These are phyloP conservation scores for Pezicula neosporulosa DNA, from an alignment of 2,329 filamentous ascomycete genomes.

Conservation along the genomic window DNA sequence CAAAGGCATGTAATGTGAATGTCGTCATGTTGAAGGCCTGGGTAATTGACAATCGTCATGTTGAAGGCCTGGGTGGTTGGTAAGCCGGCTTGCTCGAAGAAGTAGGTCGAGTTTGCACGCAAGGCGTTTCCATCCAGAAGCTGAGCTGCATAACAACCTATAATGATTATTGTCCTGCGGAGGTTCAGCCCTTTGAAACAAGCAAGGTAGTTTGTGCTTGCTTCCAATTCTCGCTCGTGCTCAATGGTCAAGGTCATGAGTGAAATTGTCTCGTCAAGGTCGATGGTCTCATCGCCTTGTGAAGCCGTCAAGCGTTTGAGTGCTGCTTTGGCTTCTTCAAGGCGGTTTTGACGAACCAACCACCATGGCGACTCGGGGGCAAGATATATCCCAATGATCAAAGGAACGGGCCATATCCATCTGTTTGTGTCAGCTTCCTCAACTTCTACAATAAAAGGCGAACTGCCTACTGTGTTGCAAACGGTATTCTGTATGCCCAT, in stretches of 20 bases:
- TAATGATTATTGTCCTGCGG: conserved; percentile 67
- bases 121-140: conserved; percentile 61
- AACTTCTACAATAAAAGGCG: too few relatives aligned
- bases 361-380: conserved; percentile 47
- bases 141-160: conserved; percentile 58
- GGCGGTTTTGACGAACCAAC: conserved; percentile 38
- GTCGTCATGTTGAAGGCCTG: too few relatives aligned
- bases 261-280: conserved; percentile 61
- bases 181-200: conserved; percentile 80
- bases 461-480: conserved; percentile 31
- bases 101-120: conserved; percentile 63
- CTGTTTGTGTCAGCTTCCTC: too few relatives aligned
- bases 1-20: too few relatives aligned
- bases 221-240: conserved; percentile 65
- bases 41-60: conserved; percentile 6
- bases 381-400: conserved; percentile 37
- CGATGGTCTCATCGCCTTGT: conserved; percentile 34
- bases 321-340: conserved; percentile 35
- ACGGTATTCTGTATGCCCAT: conserved; percentile 44
- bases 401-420: conserved; percentile 41
- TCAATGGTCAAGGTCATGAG: conserved; percentile 92
- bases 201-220: conserved; percentile 71
- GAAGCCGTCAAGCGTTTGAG: conserved; percentile 34
- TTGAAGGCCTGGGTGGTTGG: conserved; percentile 24
- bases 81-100: conserved; percentile 58